phyloP scores from a whole-genome alignment of 345 rosid genomes.

The Laguncularia racemosa region DNA sequence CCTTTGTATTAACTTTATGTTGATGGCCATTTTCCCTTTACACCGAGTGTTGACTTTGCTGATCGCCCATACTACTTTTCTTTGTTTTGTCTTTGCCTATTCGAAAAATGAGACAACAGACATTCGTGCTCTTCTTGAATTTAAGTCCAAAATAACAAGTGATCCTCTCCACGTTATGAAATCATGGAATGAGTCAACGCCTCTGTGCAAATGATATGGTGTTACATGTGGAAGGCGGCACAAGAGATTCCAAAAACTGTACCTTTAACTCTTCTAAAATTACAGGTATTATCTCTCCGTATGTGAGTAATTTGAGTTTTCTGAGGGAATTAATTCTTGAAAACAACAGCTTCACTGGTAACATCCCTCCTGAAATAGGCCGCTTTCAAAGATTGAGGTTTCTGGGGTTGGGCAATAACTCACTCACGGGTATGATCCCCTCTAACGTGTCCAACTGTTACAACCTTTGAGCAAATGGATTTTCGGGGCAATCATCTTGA shows the following conservation, averaged over 20 bases:
- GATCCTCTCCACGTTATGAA: background rate
- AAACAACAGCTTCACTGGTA: background rate
- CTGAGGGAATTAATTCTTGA: background rate
- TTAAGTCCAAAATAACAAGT: background rate
- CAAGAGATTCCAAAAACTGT: background rate
- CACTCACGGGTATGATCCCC: slow-evolving; percentile 16
- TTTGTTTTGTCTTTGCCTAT: too few relatives aligned
- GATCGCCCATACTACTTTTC: too few relatives aligned
- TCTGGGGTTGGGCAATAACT: background rate
- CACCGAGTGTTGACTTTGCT: too few relatives aligned
- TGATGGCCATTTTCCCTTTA: too few relatives aligned
- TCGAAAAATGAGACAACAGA: background rate
- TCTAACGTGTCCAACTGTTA: slow-evolving; percentile 12
- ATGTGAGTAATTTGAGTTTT: background rate
- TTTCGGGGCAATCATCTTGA: background rate
- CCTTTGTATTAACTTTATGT: too few relatives aligned
- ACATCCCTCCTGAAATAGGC: background rate
- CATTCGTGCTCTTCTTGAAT: background rate
- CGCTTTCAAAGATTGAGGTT: background rate
- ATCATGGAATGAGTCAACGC: background rate
- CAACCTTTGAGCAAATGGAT: accelerated
- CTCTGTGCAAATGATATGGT: background rate
- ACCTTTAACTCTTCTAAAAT: background rate
- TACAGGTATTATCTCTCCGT: background rate
- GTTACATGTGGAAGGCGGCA: background rate